phyloP scores from a whole-genome alignment of 768 basidiomycete species.

The Leccinum olivaceopallidum region DNA sequence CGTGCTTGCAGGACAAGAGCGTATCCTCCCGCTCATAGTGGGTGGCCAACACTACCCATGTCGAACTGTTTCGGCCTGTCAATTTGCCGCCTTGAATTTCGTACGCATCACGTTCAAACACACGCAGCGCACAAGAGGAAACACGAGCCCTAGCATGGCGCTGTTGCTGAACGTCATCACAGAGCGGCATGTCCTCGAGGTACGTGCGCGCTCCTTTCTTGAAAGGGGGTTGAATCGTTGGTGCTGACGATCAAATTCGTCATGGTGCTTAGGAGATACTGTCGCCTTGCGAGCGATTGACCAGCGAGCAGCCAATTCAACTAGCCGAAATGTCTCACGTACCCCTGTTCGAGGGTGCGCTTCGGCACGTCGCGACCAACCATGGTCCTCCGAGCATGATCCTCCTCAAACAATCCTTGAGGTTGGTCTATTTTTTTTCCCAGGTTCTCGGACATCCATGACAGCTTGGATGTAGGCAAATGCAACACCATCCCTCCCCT shows the following conservation, averaged over 20 bases:
- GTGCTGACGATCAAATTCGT: not conserved
- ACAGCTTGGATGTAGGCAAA: constrained; percentile 21
- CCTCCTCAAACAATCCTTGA: constrained; percentile 34
- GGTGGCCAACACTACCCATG: constrained; percentile 51
- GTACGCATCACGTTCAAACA: constrained; percentile 45
- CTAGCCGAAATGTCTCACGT: constrained; percentile 49
- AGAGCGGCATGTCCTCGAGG: constrained; percentile 21
- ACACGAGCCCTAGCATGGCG: not conserved
- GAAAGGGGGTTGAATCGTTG: not conserved
- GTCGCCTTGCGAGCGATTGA: constrained; percentile 53
- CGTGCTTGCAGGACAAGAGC: constrained; percentile 36
- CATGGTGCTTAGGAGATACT: constrained; percentile 44
- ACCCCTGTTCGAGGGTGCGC: constrained; percentile 47
- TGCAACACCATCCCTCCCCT: constrained; percentile 18
- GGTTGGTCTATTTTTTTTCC: constrained; percentile 17
- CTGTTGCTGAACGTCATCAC: constrained; percentile 17
- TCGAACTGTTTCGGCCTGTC: constrained; percentile 46
- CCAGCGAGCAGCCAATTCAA: constrained; percentile 43
- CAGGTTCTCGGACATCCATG: not conserved
- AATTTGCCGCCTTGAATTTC: constrained; percentile 64
- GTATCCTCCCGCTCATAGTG: constrained; percentile 36
- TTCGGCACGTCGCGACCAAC: constrained; percentile 26
- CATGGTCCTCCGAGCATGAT: constrained; percentile 39
- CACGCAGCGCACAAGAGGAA: constrained; percentile 6
- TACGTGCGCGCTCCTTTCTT: constrained; percentile 9